A percentile compares a stretch with the other conserved stretches of the same genome.
phyloP scores from a whole-genome alignment of 2,329 filamentous ascomycete species.

The Xylaria sp. region DNA sequence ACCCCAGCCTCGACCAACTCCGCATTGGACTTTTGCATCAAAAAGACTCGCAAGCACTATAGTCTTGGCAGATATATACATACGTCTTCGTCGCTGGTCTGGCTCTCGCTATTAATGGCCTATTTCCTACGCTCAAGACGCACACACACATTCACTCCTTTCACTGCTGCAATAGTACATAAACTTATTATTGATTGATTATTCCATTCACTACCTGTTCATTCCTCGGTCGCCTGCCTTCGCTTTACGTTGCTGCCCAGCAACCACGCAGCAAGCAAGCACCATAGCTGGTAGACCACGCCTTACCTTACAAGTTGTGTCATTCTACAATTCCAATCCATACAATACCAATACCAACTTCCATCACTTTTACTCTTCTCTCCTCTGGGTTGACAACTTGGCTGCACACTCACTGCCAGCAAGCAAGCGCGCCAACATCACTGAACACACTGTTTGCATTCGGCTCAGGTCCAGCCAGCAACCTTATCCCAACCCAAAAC shows the following conservation, averaged over 20 bases:
- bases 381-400: background rate
- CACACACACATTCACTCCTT: background rate
- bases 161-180: slow-evolving; percentile 22
- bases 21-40: background rate
- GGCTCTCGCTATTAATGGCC: background rate
- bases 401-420: slow-evolving; percentile 5
- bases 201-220: slow-evolving; percentile 11
- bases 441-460: slow-evolving; percentile 10
- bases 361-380: too few species aligned
- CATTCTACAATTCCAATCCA: background rate
- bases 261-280: background rate
- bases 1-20: background rate
- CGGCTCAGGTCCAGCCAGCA: slow-evolving; percentile 6
- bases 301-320: background rate
- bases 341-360: background rate
- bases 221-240: background rate
- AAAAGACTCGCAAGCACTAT: background rate
- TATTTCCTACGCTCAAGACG: background rate
- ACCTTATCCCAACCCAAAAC: background rate
- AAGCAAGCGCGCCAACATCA: slow-evolving; percentile 8
- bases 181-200: slow-evolving; percentile 44
- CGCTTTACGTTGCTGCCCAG: background rate
- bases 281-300: background rate
- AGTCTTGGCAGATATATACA: background rate
- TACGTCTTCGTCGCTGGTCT: background rate